Evolutionary conservation across 331 rosid species (phyloP).

Genomic region (Cydonia oblonga): DNA sequence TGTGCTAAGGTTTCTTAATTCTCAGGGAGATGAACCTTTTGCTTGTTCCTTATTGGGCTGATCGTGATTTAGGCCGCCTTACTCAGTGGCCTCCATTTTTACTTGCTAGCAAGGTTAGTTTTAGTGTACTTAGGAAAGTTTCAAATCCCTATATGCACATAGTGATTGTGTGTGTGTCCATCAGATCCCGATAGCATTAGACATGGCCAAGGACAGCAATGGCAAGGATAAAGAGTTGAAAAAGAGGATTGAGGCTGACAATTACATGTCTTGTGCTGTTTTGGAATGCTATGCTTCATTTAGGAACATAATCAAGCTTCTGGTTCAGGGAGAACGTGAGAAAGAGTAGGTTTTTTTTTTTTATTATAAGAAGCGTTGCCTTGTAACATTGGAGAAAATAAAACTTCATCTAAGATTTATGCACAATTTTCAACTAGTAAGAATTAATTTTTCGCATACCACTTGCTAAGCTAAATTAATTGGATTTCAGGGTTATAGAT

Average conservation of each 20-base stretch:
- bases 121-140: background rate
- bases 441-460: background rate
- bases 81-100: slow-evolving; percentile 98
- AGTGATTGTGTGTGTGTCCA: slow-evolving; percentile 9
- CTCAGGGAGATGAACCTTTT: slow-evolving; percentile 90
- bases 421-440: background rate
- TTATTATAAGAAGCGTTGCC: background rate
- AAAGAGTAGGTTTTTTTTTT: slow-evolving; percentile 39
- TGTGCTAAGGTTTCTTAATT: slow-evolving; percentile 21
- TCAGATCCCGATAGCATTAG: slow-evolving; percentile 93
- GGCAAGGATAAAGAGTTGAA: slow-evolving; percentile 85
- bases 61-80: slow-evolving; percentile 64
- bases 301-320: slow-evolving; percentile 57
- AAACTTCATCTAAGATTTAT: background rate
- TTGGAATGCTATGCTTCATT: slow-evolving; percentile 94
- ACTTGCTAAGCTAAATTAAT: background rate
- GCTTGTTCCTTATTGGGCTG: slow-evolving; percentile 99
- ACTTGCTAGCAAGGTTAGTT: slow-evolving; percentile 95
- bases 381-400: background rate
- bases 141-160: slow-evolving; percentile 1
- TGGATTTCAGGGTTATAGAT: slow-evolving; percentile 55
- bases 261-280: slow-evolving; percentile 89
- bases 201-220: slow-evolving; percentile 99
- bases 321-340: slow-evolving; percentile 77
- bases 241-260: slow-evolving; percentile 58